Evolutionary conservation across 2,329 filamentous ascomycete species (phyloP).

Genomic region (Xylaria sp.): DNA sequence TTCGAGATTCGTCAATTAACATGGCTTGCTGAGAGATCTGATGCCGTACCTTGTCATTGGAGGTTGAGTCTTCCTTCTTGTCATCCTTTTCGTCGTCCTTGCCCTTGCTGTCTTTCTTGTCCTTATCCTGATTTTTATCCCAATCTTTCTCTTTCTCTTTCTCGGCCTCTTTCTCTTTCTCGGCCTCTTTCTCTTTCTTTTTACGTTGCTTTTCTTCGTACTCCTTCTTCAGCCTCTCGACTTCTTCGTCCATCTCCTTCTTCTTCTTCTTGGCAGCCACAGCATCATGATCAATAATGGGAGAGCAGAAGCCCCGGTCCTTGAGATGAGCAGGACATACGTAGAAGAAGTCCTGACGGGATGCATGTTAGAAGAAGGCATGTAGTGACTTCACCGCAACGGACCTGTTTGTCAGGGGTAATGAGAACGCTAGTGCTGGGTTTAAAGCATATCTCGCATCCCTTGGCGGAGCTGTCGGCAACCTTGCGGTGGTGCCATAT

Average conservation of each 20-base stretch:
- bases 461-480: slow-evolving; percentile 81
- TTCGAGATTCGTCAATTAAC: slow-evolving; percentile 41
- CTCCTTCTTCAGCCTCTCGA: slow-evolving; percentile 75
- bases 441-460: slow-evolving; percentile 93
- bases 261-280: slow-evolving; percentile 72
- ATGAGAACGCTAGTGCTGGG: slow-evolving; percentile 87
- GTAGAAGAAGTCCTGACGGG: slow-evolving; percentile 82
- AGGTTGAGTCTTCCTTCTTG: slow-evolving; percentile 52
- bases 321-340: slow-evolving; percentile 85
- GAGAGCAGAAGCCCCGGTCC: slow-evolving; percentile 81
- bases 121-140: slow-evolving; percentile 51
- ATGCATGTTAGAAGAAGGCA: slow-evolving; percentile 24
- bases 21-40: background rate
- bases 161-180: slow-evolving; percentile 60
- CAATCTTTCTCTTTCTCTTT: slow-evolving; percentile 51
- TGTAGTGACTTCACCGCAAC: slow-evolving; percentile 35
- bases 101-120: slow-evolving; percentile 54
- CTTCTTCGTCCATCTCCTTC: slow-evolving; percentile 71
- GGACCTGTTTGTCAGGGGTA: slow-evolving; percentile 87
- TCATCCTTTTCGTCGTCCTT: slow-evolving; percentile 43
- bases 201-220: slow-evolving; percentile 78
- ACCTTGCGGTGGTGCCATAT: slow-evolving; percentile 87
- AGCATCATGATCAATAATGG: slow-evolving; percentile 75
- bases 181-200: slow-evolving; percentile 74
- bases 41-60: slow-evolving; percentile 45